phyloP scores from a whole-genome alignment of 352 stramenopile genomes.

The Pilasporangium apinafurcum region DNA sequence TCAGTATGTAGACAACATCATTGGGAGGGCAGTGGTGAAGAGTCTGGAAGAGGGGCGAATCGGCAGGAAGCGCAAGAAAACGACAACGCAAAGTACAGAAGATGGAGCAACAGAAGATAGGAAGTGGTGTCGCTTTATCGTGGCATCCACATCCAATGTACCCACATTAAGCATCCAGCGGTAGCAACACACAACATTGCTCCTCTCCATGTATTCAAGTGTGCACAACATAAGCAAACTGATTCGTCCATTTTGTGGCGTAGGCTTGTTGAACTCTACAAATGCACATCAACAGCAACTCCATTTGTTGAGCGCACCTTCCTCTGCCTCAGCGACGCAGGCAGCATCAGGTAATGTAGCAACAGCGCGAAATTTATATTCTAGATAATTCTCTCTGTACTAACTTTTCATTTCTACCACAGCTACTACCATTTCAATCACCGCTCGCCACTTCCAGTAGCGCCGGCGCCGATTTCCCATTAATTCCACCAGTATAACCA shows the following conservation, averaged over 20 bases:
- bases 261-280: slow-evolving; percentile 31
- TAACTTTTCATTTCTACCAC: not conserved
- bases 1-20: slow-evolving; percentile 33
- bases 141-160: slow-evolving; percentile 15
- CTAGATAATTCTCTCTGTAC: not conserved
- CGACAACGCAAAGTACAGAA: not conserved
- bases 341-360: slow-evolving; percentile 37
- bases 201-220: no score
- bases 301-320: slow-evolving; percentile 28
- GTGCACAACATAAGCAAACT: no score
- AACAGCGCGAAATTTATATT: not conserved
- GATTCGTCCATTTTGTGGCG: not conserved
- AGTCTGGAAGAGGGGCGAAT: slow-evolving; percentile 33
- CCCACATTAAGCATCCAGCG: slow-evolving; percentile 29
- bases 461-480: no score
- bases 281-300: no score
- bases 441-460: slow-evolving; percentile 1
- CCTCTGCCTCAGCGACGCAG: slow-evolving; percentile 34
- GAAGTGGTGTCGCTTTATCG: slow-evolving; percentile 24
- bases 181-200: no score
- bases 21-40: slow-evolving; percentile 12
- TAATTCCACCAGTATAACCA: slow-evolving; percentile 1
- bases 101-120: slow-evolving; percentile 2
- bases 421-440: slow-evolving; percentile 39
- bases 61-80: slow-evolving; percentile 33